A percentile compares a stretch with the other conserved stretches of the same genome.
phyloP scores from a whole-genome alignment of 1,284 basidiomycete genomes.

The Tilletia caries region DNA sequence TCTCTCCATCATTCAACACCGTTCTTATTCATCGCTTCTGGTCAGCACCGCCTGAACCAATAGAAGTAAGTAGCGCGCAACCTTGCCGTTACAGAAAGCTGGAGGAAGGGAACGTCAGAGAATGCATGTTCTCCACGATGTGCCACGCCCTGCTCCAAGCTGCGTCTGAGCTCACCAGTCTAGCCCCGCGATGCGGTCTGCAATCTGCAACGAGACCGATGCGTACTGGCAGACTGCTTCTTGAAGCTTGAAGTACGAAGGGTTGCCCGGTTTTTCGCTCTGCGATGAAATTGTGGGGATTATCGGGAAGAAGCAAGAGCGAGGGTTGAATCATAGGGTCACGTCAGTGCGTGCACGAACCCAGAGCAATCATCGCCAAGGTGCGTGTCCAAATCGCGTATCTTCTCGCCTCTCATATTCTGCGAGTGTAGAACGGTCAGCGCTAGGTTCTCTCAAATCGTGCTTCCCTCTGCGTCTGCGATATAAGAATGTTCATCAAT shows the following conservation, averaged over 20 bases:
- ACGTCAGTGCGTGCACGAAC: conserved; percentile 61
- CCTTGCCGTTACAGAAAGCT: conserved; percentile 55
- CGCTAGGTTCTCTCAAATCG: too few relatives aligned
- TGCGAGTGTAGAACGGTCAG: conserved; percentile 22
- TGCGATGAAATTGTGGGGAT: conserved; percentile 70
- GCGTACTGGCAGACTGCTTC: conserved; percentile 65
- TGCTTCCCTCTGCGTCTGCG: too few relatives aligned
- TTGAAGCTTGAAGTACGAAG: conserved; percentile 67
- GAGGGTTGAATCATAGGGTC: conserved; percentile 45
- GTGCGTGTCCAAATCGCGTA: conserved; percentile 55
- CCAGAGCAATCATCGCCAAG: conserved; percentile 61
- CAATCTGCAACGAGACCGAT: conserved; percentile 62
- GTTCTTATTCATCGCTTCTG: too few relatives aligned
- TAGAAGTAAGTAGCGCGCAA: too few relatives aligned
- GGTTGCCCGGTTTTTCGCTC: conserved; percentile 75
- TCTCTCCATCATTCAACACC: too few relatives aligned
- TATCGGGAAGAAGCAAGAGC: conserved; percentile 70
- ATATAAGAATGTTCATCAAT: too few relatives aligned
- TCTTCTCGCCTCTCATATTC: conserved; percentile 55
- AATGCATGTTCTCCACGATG: too few relatives aligned
- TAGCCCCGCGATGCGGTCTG: conserved; percentile 74
- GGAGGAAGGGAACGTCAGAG: background rate
- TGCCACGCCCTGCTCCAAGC: conserved; percentile 21
- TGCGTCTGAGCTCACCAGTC: conserved; percentile 63
- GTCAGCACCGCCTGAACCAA: too few relatives aligned